A percentile compares a stretch with the other conserved stretches of the same genome.
Conservation (phyloP, 148 eudicot genomes). For the Vaccinium myrtillus region DNA sequence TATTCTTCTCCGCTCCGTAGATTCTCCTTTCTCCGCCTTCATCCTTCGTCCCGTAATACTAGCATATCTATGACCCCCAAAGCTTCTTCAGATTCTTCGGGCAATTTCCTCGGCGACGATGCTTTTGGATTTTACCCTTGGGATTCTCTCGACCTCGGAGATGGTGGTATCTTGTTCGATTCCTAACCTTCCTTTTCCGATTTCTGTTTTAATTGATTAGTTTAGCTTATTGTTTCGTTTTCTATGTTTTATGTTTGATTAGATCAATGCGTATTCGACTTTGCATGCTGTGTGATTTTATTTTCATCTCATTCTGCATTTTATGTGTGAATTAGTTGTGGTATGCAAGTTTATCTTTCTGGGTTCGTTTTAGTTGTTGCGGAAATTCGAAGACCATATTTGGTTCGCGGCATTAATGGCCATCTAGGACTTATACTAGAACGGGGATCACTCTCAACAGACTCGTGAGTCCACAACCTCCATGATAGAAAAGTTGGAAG, state of each 20-base stretch:
- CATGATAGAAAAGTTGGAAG: too few species aligned
- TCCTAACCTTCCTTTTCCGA: not conserved
- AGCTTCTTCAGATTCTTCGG: conserved; percentile 37
- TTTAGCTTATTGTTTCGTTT: not conserved
- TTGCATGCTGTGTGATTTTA: not conserved
- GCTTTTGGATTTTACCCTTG: conserved; percentile 64
- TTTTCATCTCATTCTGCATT: not conserved
- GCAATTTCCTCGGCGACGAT: conserved; percentile 41
- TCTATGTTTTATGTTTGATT: not conserved
- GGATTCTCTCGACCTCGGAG: conserved; percentile 41
- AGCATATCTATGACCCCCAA: conserved; percentile 27
- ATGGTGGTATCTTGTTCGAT: conserved; percentile 24
- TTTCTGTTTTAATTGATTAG: not conserved
- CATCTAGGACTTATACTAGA: not conserved
- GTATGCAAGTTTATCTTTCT: not conserved
- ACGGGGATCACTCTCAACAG: too few species aligned
- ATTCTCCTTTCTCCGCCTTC: conserved; percentile 25
- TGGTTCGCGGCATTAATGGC: not conserved
- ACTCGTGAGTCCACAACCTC: too few species aligned
- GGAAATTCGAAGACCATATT: not conserved
- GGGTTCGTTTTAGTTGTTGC: too few species aligned
- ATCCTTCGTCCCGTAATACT: conserved; percentile 19
- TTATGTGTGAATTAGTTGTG: not conserved
- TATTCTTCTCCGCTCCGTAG: conserved; percentile 13
- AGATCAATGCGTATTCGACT: not conserved